These are phyloP conservation scores for Boletus barrowsii DNA, from an alignment of 768 basidiomycete genomes.

Conservation along the genomic window DNA sequence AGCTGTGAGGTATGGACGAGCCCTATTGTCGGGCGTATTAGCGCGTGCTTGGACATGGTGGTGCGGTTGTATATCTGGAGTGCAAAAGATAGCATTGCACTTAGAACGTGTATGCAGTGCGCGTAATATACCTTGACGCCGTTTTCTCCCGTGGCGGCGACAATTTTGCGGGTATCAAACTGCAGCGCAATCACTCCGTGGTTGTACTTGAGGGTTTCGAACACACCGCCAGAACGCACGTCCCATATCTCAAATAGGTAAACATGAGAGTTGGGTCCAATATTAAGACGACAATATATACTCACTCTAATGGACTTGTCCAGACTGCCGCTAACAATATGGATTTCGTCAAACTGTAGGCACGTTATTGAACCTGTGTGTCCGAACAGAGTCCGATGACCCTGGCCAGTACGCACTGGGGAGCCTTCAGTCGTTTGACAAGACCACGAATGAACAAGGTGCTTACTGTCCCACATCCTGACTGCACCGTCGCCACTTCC, in stretches of 20 bases:
- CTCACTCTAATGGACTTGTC: constrained; percentile 89
- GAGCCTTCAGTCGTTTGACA: not conserved
- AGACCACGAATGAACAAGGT: not conserved
- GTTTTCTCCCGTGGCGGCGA: constrained; percentile 92
- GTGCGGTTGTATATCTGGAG: constrained; percentile 90
- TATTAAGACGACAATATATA: constrained; percentile 5
- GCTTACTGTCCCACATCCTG: constrained; percentile 98
- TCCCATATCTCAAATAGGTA: constrained; percentile 80
- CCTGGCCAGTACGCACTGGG: constrained; percentile 98
- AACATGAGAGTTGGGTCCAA: not conserved
- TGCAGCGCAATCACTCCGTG: constrained; percentile 88
- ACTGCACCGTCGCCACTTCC: constrained; percentile 97
- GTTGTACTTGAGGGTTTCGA: constrained; percentile 89
- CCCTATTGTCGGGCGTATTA: too few species aligned
- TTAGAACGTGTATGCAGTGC: not conserved
- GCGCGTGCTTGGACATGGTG: too few species aligned
- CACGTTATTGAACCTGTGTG: constrained; percentile 93
- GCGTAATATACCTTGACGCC: constrained; percentile 86
- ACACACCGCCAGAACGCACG: constrained; percentile 81
- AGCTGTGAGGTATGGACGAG: too few species aligned
- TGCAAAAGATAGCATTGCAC: not conserved
- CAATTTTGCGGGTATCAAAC: constrained; percentile 91
- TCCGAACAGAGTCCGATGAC: constrained; percentile 87
- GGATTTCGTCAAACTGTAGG: constrained; percentile 93
- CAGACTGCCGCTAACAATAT: constrained; percentile 88